Evolutionary conservation across 2,329 filamentous ascomycete genomes (phyloP), one percentile per base, ranked within the genome.

Genomic region (Grosmannia huntii): DNA sequence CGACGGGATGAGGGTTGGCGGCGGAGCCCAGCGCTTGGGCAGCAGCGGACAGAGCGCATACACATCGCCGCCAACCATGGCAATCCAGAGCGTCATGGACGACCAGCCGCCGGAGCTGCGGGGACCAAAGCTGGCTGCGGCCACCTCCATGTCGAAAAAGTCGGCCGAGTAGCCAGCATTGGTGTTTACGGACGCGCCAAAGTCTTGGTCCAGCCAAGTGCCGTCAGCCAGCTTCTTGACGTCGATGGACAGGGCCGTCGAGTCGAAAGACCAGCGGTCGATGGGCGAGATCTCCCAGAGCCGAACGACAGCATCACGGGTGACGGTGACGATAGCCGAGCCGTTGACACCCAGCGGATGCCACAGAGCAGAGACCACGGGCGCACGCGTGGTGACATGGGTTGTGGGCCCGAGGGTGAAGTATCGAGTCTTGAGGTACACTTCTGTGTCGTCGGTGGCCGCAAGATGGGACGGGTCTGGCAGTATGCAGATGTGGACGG

Each of bases 81-180:
- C 90, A 56, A 97, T 76, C 89, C 92, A 99, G 12, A 99, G 77
- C 0, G 94, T 97, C 88, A 96, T 96, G 11, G 91, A 84, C 9
- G 90, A 88, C 94, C 94, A 99, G 57, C 90, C 90, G 16, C 90
- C 92, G 7, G 81, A 81, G 41, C 76, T 77, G 62, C 78, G 77
- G 14, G 75, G 75, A 41, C 79, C 76, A 73, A 99, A 99, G 68
- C 85, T 89, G 55, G 91, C 90, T 2, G 91, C 86, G 4, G 90
- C 90, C 25, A 95, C 90, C 67, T 96, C 89, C 86, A 99, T 95
- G 68, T 97, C 91, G 60, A 95, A 85, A 1, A 82, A 83, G 68
- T 97, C 91, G 0, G 90, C 87, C 0, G 90, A 96, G 66, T 95
- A 97, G 11, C 84, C 86, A 64, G 87, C 89, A 68, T 84, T 90